Evolutionary conservation across 2,329 filamentous ascomycete genomes (phyloP).

Genomic region (Xylogone sp.): DNA sequence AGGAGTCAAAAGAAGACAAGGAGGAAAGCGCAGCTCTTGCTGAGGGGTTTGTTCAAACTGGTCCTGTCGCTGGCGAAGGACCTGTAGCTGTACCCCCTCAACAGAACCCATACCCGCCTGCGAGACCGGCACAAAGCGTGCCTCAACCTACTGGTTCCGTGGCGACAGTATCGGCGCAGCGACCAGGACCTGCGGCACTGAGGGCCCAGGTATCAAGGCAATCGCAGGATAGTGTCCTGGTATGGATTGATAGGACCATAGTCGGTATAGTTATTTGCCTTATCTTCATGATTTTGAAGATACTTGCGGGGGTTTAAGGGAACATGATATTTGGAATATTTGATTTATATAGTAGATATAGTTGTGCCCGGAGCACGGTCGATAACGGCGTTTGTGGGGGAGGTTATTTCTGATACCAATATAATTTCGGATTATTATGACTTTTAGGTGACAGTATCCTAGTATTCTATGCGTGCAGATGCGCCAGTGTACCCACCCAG

Average conservation of each 20-base stretch:
- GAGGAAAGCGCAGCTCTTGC: constrained; percentile 46
- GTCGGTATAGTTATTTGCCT: constrained; percentile 67
- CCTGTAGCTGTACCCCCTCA: constrained; percentile 11
- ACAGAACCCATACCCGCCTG: constrained; percentile 16
- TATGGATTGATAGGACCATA: constrained; percentile 82
- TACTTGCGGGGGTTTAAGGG: constrained; percentile 27
- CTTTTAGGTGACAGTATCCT: too few species aligned
- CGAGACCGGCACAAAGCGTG: constrained; percentile 27
- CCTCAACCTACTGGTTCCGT: constrained; percentile 28
- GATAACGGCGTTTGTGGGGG: too few species aligned
- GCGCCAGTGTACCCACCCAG: too few species aligned
- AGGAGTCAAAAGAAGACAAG: constrained; percentile 22
- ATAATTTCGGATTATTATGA: too few species aligned
- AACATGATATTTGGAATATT: background rate
- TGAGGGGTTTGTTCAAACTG: constrained; percentile 56
- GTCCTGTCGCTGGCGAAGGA: constrained; percentile 19
- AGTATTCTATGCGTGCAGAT: too few species aligned
- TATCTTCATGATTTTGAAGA: constrained; percentile 63
- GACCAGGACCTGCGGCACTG: constrained; percentile 12
- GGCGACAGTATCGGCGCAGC: constrained; percentile 6
- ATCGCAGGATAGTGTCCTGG: constrained; percentile 51
- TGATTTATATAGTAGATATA: background rate
- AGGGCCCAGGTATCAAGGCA: constrained; percentile 18
- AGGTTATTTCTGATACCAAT: too few species aligned
- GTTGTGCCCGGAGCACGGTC: too few species aligned